phyloP scores from a whole-genome alignment of 2,329 filamentous ascomycete genomes.

The Cercospora sp. region DNA sequence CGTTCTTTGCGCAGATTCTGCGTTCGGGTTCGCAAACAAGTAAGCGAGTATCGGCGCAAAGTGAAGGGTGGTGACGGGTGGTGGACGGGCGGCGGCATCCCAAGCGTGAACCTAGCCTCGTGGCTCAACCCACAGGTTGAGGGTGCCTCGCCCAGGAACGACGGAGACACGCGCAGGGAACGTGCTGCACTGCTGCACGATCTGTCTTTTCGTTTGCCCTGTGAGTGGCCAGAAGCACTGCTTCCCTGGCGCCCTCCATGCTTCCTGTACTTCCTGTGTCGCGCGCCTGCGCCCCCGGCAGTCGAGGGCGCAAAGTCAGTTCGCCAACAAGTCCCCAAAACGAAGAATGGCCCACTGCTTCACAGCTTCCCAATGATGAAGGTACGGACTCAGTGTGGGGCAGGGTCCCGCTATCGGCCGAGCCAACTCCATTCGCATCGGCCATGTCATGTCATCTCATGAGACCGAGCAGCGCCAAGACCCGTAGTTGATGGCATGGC shows the following conservation, averaged over 20 bases:
- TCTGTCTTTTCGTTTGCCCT: not conserved
- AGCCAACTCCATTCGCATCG: not conserved
- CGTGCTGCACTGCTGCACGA: not conserved
- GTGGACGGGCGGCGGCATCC: slow-evolving; percentile 4
- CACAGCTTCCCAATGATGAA: slow-evolving; percentile 5
- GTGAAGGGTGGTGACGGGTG: slow-evolving; percentile 1
- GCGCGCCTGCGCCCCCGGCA: not conserved
- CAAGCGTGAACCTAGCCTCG: slow-evolving; percentile 16
- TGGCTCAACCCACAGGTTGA: slow-evolving; percentile 20
- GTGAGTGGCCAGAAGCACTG: not conserved
- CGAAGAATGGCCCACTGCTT: not conserved
- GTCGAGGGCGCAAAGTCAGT: not conserved
- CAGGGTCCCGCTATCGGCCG: slow-evolving; percentile 6
- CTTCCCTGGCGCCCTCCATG: not conserved
- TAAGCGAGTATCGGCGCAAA: not conserved
- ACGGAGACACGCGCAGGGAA: not conserved
- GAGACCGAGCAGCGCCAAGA: not conserved
- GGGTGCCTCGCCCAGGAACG: slow-evolving; percentile 8
- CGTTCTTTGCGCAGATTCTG: not conserved
- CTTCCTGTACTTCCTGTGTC: not conserved
- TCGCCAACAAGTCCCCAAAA: not conserved
- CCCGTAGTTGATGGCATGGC: not conserved
- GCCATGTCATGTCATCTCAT: slow-evolving; percentile 4
- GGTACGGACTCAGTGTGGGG: slow-evolving; percentile 10
- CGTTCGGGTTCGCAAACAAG: slow-evolving; percentile 4